These are phyloP conservation scores for Phytopythium cucurbitacearum DNA, from an alignment of 352 stramenopile species.

Conservation along the genomic window DNA sequence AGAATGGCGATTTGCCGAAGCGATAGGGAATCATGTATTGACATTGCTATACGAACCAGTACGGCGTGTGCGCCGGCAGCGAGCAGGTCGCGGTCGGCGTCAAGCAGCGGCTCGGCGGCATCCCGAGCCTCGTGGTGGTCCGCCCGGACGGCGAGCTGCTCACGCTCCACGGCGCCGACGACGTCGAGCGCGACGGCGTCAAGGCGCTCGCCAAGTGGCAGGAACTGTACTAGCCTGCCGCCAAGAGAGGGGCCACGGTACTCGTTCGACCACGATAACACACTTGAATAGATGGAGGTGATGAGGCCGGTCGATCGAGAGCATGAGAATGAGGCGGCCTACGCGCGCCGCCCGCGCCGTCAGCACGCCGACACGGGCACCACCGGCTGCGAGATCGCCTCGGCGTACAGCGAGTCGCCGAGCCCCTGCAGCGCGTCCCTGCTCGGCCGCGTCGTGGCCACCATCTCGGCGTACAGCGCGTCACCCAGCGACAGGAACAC, in stretches of 20 bases:
- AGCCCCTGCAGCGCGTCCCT: conserved; percentile 44
- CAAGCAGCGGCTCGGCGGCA: conserved; percentile 55
- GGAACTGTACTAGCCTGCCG: conserved; percentile 2
- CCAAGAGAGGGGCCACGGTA: neutral
- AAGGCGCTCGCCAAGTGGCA: conserved; percentile 44
- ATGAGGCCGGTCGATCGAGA: neutral
- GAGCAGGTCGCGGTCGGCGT: conserved; percentile 55
- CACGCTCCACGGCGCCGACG: conserved; percentile 59
- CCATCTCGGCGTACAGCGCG: conserved; percentile 67
- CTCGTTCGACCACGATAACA: neutral
- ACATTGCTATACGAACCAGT: conserved; percentile 16
- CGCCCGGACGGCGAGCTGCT: conserved; percentile 53
- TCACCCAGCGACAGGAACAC: conserved; percentile 72
- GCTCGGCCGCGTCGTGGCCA: conserved; percentile 35
- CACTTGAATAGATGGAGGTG: neutral
- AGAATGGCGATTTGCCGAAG: neutral
- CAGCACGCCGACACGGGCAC: conserved; percentile 41
- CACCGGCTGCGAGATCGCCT: conserved; percentile 17
- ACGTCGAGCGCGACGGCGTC: conserved; percentile 47
- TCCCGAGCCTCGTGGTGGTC: conserved; percentile 77
- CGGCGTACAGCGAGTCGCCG: conserved; percentile 48
- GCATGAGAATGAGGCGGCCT: neutral
- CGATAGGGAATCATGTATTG: neutral
- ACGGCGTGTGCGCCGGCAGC: conserved; percentile 64
- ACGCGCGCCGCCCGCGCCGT: neutral